A percentile compares a stretch with the other conserved stretches of the same genome.
These are phyloP conservation scores for Phytophthora sp. DNA, from an alignment of 352 stramenopile species.

Conservation along the genomic window DNA sequence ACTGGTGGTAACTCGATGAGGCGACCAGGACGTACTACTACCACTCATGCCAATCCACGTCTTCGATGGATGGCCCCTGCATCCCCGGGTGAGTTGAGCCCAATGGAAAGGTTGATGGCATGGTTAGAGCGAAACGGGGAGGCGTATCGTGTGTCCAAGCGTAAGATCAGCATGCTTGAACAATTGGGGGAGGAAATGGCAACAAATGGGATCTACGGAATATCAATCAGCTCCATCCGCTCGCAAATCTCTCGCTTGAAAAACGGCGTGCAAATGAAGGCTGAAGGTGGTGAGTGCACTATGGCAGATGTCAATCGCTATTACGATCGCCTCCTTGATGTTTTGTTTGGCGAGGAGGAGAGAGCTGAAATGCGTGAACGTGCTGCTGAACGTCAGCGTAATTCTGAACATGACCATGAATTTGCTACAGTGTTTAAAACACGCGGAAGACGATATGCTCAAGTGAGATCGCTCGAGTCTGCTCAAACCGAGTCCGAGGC, in stretches of 20 bases:
- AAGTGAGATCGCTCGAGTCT: too few relatives aligned
- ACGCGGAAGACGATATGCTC: too few relatives aligned
- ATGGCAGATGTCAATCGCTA: slow-evolving; percentile 14
- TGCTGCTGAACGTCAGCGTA: not conserved
- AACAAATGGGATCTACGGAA: slow-evolving; percentile 17
- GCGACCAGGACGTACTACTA: not conserved
- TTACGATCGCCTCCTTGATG: slow-evolving; percentile 15
- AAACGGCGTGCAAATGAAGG: slow-evolving; percentile 6
- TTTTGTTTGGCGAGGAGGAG: slow-evolving; percentile 19
- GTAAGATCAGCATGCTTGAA: slow-evolving; percentile 11
- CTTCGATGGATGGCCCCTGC: slow-evolving; percentile 11
- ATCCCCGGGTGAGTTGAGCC: not conserved
- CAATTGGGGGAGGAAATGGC: slow-evolving; percentile 21
- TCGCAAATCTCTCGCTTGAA: slow-evolving; percentile 21
- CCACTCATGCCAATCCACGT: not conserved
- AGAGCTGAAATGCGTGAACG: slow-evolving; percentile 9
- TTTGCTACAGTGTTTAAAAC: too few relatives aligned
- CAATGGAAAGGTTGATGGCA: slow-evolving; percentile 15
- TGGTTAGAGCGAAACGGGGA: slow-evolving; percentile 22
- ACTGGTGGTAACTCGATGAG: not conserved
- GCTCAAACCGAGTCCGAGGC: not conserved
- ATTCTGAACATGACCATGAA: not conserved
- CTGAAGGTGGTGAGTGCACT: slow-evolving; percentile 4
- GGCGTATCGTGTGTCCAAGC: slow-evolving; percentile 10
- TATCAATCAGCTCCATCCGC: slow-evolving; percentile 13